A percentile compares a stretch with the other conserved stretches of the same genome.
Evolutionary conservation across 75 land plant species (phyloP).

Genomic region (Pinus tabuliformis): DNA sequence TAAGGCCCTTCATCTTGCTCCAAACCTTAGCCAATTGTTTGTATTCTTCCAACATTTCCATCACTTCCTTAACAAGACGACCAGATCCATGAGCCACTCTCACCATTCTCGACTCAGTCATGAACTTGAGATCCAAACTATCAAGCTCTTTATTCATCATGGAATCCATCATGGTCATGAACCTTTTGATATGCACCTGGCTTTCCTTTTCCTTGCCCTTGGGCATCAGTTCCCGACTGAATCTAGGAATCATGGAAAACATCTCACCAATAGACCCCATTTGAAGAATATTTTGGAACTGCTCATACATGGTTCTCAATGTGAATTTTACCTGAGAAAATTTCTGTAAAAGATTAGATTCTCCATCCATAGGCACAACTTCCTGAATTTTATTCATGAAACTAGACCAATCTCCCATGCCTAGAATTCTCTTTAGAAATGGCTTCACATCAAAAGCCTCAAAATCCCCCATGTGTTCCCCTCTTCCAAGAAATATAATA

Average conservation of each 20-base stretch:
- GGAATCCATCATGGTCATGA: constrained; percentile 98
- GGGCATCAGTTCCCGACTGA: constrained; percentile 86
- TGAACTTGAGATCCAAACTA: constrained; percentile 38
- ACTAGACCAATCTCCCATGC: constrained; percentile 56
- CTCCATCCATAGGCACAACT: constrained; percentile 47
- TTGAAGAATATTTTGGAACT: constrained; percentile 42
- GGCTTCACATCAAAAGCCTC: constrained; percentile 52
- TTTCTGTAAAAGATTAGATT: constrained; percentile 46
- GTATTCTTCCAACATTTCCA: constrained; percentile 47
- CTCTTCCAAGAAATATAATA: constrained; percentile 46
- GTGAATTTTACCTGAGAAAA: constrained; percentile 43
- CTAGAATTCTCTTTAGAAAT: constrained; percentile 48
- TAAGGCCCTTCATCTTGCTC: constrained; percentile 55
- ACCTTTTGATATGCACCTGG: constrained; percentile 83
- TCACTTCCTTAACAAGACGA: constrained; percentile 28
- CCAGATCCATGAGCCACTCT: constrained; percentile 47
- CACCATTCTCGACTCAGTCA: constrained; percentile 32
- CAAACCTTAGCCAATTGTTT: constrained; percentile 50
- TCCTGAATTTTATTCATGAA: constrained; percentile 53
- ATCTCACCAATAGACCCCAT: constrained; percentile 57
- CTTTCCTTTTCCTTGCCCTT: constrained; percentile 95
- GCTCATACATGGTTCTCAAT: constrained; percentile 51
- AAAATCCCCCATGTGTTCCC: constrained; percentile 54
- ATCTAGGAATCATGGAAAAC: constrained; percentile 97
- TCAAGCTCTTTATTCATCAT: constrained; percentile 81